A percentile compares a stretch with the other conserved stretches of the same genome.
Evolutionary conservation across 2,329 filamentous ascomycete genomes (phyloP).

Genomic region (Arthrobotrys megalospora): DNA sequence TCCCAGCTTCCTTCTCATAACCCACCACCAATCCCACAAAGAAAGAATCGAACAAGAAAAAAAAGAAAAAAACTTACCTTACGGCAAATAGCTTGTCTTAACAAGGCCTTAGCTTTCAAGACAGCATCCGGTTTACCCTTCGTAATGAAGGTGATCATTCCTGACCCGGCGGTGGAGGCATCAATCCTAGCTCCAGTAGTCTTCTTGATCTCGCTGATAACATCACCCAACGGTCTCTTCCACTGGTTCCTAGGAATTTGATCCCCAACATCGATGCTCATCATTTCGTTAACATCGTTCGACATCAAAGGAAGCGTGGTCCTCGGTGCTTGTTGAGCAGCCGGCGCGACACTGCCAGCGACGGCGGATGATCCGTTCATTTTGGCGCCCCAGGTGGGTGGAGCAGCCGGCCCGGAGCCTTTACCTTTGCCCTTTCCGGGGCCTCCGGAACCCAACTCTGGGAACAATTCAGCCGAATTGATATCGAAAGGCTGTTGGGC

Average conservation of each 20-base stretch:
- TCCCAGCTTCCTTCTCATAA: neutral
- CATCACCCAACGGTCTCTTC: slow-evolving; percentile 86
- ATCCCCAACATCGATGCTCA: slow-evolving; percentile 82
- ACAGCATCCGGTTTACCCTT: slow-evolving; percentile 79
- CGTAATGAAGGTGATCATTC: slow-evolving; percentile 84
- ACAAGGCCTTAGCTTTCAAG: slow-evolving; percentile 88
- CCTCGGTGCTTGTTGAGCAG: slow-evolving; percentile 73
- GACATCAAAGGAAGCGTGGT: slow-evolving; percentile 64
- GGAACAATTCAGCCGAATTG: slow-evolving; percentile 91
- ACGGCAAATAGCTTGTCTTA: slow-evolving; percentile 87
- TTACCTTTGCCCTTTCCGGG: slow-evolving; percentile 58
- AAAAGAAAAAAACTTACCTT: slow-evolving; percentile 74
- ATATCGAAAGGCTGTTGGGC: slow-evolving; percentile 77
- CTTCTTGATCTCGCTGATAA: slow-evolving; percentile 92
- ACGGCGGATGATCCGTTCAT: slow-evolving; percentile 71
- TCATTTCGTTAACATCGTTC: slow-evolving; percentile 71
- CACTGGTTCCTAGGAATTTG: slow-evolving; percentile 83
- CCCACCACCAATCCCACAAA: slow-evolving; percentile 57
- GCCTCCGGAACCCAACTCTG: slow-evolving; percentile 79
- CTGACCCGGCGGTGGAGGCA: slow-evolving; percentile 78
- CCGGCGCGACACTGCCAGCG: slow-evolving; percentile 71
- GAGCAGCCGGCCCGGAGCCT: slow-evolving; percentile 75
- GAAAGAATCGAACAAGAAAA: neutral
- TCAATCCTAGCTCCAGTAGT: slow-evolving; percentile 89
- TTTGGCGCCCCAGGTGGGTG: slow-evolving; percentile 83